Conservation (phyloP, 1,284 basidiomycete genomes). For the Cerioporus squamosus region DNA sequence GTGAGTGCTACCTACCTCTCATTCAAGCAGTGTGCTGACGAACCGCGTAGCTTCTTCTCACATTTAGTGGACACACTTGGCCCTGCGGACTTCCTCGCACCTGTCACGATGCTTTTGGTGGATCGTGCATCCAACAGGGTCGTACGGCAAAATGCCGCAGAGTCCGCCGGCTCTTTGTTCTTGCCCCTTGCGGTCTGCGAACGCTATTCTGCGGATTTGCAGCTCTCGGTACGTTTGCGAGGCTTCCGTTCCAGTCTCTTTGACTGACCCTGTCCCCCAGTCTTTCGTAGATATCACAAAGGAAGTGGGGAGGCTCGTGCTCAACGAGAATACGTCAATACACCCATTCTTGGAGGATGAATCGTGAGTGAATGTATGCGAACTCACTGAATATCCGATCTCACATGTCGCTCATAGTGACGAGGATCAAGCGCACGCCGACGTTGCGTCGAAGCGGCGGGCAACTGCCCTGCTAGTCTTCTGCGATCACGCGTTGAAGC, state of each 20-base stretch:
- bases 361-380: constrained; percentile 44
- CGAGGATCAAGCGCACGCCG: constrained; percentile 53
- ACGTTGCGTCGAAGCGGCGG: constrained; percentile 56
- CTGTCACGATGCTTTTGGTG: constrained; percentile 85
- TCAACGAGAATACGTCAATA: constrained; percentile 43
- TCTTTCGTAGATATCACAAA: constrained; percentile 67
- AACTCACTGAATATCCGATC: background rate
- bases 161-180: constrained; percentile 62
- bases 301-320: constrained; percentile 69
- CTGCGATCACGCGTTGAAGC: constrained; percentile 48
- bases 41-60: constrained; percentile 75
- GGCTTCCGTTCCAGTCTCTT: constrained; percentile 23
- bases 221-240: constrained; percentile 56
- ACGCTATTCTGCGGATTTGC: constrained; percentile 54
- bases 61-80: constrained; percentile 91
- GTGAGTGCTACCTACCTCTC: constrained; percentile 45
- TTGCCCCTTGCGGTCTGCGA: constrained; percentile 72
- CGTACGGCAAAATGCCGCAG: constrained; percentile 66
- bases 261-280: constrained; percentile 37
- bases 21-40: too few species aligned
- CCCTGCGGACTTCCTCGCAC: constrained; percentile 80
- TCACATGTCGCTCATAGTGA: constrained; percentile 43
- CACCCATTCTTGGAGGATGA: constrained; percentile 60
- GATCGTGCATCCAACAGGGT: constrained; percentile 79
- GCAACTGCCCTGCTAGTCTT: constrained; percentile 71